Conservation (phyloP, 495 filamentous ascomycete species). For the Aspergillus taichungensis region DNA sequence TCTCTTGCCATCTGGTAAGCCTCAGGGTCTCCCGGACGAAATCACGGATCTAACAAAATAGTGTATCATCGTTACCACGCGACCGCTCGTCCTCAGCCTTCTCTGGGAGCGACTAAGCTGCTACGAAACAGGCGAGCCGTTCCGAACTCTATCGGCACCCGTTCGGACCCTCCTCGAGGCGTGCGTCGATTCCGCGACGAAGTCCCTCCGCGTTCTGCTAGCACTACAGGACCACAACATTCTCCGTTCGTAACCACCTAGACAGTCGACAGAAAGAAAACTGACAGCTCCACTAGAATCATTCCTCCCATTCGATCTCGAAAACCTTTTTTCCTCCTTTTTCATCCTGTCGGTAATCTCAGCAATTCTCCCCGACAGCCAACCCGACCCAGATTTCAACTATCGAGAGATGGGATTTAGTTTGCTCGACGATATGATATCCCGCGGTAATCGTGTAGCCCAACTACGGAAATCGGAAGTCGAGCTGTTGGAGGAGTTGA, state of each 20-base stretch:
- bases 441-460: conserved; percentile 20
- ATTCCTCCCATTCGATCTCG: conserved; percentile 27
- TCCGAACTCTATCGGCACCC: conserved; percentile 10
- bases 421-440: conserved; percentile 24
- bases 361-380: conserved; percentile 15
- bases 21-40: neutral
- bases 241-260: conserved; percentile 11
- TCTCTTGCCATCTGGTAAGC: conserved; percentile 24
- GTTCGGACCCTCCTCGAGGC: conserved; percentile 20
- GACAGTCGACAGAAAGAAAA: no score
- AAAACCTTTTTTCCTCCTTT: conserved; percentile 20
- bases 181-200: conserved; percentile 19
- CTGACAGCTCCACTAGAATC: conserved; percentile 12
- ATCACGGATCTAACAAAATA: neutral
- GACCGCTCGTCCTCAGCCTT: conserved; percentile 22
- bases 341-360: conserved; percentile 18
- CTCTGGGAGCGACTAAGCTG: conserved; percentile 18
- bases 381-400: conserved; percentile 8
- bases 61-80: conserved; percentile 25
- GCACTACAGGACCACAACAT: conserved; percentile 21
- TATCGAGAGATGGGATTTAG: conserved; percentile 15
- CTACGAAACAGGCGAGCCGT: conserved; percentile 9
- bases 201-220: conserved; percentile 17
- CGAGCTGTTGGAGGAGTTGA: conserved; percentile 18
- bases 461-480: conserved; percentile 23